These are phyloP conservation scores for Eucalyptus regnans DNA, from an alignment of 345 rosid species.

Conservation along the genomic window DNA sequence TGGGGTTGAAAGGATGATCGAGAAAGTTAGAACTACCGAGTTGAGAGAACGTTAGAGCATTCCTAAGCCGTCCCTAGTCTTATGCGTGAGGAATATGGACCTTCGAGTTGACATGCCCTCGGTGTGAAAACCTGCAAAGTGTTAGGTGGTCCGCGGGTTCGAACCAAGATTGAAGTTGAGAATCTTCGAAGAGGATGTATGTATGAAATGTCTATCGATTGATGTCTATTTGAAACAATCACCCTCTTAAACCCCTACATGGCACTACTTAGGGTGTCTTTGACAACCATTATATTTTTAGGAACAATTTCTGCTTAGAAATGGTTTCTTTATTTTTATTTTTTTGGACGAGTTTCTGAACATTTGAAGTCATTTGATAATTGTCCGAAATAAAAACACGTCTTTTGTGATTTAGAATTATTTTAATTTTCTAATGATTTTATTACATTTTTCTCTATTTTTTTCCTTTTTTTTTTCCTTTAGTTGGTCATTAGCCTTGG, in stretches of 20 bases:
- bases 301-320: too few species aligned
- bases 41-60: background rate
- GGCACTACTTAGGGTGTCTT: background rate
- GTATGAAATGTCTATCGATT: background rate
- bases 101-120: background rate
- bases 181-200: background rate
- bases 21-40: background rate
- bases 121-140: background rate
- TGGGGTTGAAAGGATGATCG: background rate
- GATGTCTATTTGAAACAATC: background rate
- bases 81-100: background rate
- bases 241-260: too few species aligned
- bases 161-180: background rate
- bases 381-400: too few species aligned
- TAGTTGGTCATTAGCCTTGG: too few species aligned
- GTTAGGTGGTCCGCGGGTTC: background rate
- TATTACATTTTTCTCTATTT: too few species aligned
- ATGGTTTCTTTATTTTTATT: too few species aligned
- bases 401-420: too few species aligned
- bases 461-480: too few species aligned
- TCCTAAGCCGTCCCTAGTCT: background rate
- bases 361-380: too few species aligned
- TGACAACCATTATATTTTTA: fast-evolving
- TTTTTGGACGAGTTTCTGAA: fast-evolving
- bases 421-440: too few species aligned